Conservation (phyloP, 1,284 basidiomycete genomes). For the Filobasidium uniguttulatum region DNA sequence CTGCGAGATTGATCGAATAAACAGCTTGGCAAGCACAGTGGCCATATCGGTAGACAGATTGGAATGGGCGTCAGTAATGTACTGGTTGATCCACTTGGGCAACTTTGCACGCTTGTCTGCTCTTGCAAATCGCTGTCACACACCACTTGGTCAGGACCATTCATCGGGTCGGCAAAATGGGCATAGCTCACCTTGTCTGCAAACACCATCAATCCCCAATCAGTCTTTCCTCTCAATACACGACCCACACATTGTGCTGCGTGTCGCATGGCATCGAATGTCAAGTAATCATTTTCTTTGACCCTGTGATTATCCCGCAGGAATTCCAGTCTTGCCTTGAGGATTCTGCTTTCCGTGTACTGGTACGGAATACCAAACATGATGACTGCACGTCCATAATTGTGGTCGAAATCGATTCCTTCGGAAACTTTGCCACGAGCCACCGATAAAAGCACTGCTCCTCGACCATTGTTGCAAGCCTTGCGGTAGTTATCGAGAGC, state of each 20-base stretch:
- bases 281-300: slow-evolving; percentile 94
- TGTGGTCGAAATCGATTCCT: slow-evolving; percentile 99
- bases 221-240: slow-evolving; percentile 93
- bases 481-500: slow-evolving; percentile 94
- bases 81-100: slow-evolving; percentile 98
- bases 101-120: slow-evolving; percentile 94
- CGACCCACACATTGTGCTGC: slow-evolving; percentile 98
- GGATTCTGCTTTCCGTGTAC: slow-evolving; percentile 94
- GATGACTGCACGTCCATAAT: slow-evolving; percentile 96
- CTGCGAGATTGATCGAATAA: slow-evolving; percentile 96
- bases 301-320: slow-evolving; percentile 97
- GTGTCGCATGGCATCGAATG: slow-evolving; percentile 98
- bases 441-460: slow-evolving; percentile 90
- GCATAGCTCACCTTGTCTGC: slow-evolving; percentile 72
- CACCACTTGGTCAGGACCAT: too few relatives aligned
- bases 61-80: slow-evolving; percentile 91
- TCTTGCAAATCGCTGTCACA: slow-evolving; percentile 73
- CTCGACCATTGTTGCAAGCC: slow-evolving; percentile 98
- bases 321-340: slow-evolving; percentile 95
- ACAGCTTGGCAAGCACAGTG: slow-evolving; percentile 83
- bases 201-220: slow-evolving; percentile 99
- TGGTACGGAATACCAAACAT: slow-evolving; percentile 99
- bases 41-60: slow-evolving; percentile 99
- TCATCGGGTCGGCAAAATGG: slow-evolving; percentile 9
- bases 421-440: slow-evolving; percentile 98